Conservation (phyloP, 192 early-diverging fungal genomes). For the Radiomyces spectabilis region DNA sequence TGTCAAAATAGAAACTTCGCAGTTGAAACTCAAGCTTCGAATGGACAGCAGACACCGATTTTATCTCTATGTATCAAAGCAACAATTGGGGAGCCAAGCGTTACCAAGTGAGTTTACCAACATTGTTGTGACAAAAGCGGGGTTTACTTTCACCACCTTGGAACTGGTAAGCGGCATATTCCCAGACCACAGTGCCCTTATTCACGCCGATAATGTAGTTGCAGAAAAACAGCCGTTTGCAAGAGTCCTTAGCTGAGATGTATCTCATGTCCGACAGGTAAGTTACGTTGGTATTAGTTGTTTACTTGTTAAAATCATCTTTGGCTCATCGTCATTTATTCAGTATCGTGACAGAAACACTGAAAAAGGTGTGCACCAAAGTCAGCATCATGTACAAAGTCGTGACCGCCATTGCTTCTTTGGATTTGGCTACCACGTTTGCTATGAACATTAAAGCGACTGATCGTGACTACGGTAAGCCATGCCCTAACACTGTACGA, state of each 20-base stretch:
- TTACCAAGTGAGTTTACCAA: conserved; percentile 72
- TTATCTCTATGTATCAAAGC: conserved; percentile 38
- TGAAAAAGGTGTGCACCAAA: conserved; percentile 42
- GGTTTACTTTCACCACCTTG: conserved; percentile 64
- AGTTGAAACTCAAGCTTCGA: conserved; percentile 56
- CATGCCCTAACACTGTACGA: no score
- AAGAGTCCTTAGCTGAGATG: conserved; percentile 77
- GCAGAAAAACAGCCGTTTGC: conserved; percentile 74
- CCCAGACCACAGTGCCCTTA: no score
- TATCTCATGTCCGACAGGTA: conserved; percentile 76
- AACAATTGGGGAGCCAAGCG: conserved; percentile 27
- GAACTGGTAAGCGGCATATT: conserved; percentile 54
- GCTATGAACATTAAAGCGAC: conserved; percentile 49
- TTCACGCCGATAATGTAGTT: no score
- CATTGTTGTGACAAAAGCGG: conserved; percentile 54
- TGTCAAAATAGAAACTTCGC: conserved; percentile 34
- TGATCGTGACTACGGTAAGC: conserved; percentile 9
- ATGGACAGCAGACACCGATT: conserved; percentile 60
- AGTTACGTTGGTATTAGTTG: conserved; percentile 7
- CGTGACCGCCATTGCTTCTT: conserved; percentile 66
- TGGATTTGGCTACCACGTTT: conserved; percentile 78
- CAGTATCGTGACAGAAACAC: conserved; percentile 2
- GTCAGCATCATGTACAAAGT: conserved; percentile 62
- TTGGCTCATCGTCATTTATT: not conserved
- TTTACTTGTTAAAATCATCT: not conserved